Evolutionary conservation across 148 eudicot species (phyloP), one percentile per base, ranked within the genome.

Genomic region (Camellia japonica): DNA sequence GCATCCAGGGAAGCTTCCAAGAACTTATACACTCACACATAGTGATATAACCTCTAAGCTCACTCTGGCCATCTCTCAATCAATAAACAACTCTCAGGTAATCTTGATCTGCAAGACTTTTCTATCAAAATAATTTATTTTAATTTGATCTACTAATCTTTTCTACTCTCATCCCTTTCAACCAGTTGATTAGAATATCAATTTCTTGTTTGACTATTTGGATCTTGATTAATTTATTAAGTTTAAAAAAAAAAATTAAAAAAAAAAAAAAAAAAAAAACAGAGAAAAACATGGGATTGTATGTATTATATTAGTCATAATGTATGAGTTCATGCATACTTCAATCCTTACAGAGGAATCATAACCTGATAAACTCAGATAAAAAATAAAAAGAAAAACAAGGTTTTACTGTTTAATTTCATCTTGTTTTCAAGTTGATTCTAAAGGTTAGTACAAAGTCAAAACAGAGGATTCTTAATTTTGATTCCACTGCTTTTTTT

Each of bases 31-130:
- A 73, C 86, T 93, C 30, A 93, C 98, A 20, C 98, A 95, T 61
- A 90, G 98, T 85, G 98, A 95, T 86, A 71, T 95, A 2, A 91
- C 96, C 72, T 86, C 97, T 61, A 95, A 92, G 83, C 89, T 95
- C 81, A 95, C 97, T 80, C 85, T 95, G 69, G 99, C 97, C 41
- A 89, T 95, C 78, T 95, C 98, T 65, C 98, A 91, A 86, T 86
- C 94, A 60, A 93, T 95, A 16, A 93, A 93, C 83, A 95, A 90
- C 82, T 91, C 98, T 55, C 98, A 95, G 98, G 98, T 90, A 85
- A 44, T 46, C 16, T 20, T 46, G 15, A n/a, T 10, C 46, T 6
- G 1, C 41, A 62, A 20, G 44, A 67, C 69, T 46, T 44, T 12
- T 23, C 30, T 30, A 12, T 72, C 10, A 10, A 68, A 73, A 1